Base-by-base conservation (phyloP, 2,329 filamentous ascomycete species). In the Nannizzia gypsea region DNA sequence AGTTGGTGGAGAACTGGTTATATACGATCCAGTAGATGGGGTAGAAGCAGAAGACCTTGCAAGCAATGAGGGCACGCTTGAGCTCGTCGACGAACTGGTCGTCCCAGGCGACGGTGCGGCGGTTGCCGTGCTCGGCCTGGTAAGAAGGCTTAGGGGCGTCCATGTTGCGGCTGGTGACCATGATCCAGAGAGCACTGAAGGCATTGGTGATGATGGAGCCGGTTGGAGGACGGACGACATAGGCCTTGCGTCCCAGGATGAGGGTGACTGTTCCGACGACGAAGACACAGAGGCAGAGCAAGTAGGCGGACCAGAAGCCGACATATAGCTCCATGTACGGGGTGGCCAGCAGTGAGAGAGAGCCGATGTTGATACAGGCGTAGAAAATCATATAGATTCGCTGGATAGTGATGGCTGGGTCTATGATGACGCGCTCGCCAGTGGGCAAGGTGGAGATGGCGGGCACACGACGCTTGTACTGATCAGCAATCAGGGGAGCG, bases 301-400 rank as follows among this genome's bases (percentile, higher is more conserved):
- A 71, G 66, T 80, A 89, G 1, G 83, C 85, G 1, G 79, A 79
- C 80, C 85, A 81, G 72, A 88, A 90, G 3, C 83, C 84, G 60
- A 84, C 72, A 66, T 85, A 79, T 61, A 80, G 75, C 70, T 90
- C 87, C 75, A 89, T 80, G 68, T 83, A 84, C 0, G 83, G 83
- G 0, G 84, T 89, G 5, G 81, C 83, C 65, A 89, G 79, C 59
- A 82, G 76, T 0, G 82, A 87, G 5, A 90, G 76, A 1, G 84
- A 82, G n/a, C 86, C 87, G 15, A 90, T 65, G 71, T 90, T 89
- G 68, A 89, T 88, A 72, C 83, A 86, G 70, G 80, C 78, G 73
- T 89, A 89, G 75, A 88, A 89, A 68, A 88, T 81, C 83, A 84
- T 87, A 76, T 87, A 88, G 63, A 88, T 83, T 55, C 83, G 78